Base-by-base conservation (phyloP, 1,284 basidiomycete species). In the Heterobasidion irregulare region DNA sequence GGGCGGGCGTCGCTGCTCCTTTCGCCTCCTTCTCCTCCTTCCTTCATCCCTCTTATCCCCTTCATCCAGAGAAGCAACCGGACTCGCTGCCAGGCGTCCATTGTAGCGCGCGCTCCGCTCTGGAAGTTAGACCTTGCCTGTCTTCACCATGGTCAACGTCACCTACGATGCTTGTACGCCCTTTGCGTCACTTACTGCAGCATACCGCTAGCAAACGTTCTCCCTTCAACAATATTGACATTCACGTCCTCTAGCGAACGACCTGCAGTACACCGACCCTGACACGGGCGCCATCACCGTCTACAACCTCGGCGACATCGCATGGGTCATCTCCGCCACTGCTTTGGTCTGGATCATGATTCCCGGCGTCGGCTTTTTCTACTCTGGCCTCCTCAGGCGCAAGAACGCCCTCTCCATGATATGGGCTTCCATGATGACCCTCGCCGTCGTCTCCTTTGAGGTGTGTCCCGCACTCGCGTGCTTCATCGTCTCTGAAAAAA, bases 371-470 rank as follows among this genome's bases (percentile, higher is more conserved):
- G 91, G 91, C 32, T 92, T 85, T 70, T 93, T 96, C 77, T 96
- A 97, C 72, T 89, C 92, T 35, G 94, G 94, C 63, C 75, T 89
- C 38, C 69, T 86, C 50, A 77, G 92, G 53, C 80, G 92, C 47
- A 97, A 97, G 72, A 97, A 95, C 64, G 95, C 94, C 0, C 77
- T 98, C 8, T 92, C 89, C 18, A 94, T 96, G 92, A 86, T 98
- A 49, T 94, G 86, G 73, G 75, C 94, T 26, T 84, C 83, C 51
- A 82, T 97, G 77, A 84, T 86, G 67, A 82, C 84, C 12, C 68
- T 94, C 43, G 77, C 77, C 55, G 75, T 78, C 59, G 75, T 79
- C 52, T 75, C 76, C 13, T 81, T 76, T 72, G 70, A 67, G 66
- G 70, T 66, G 32, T 44, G 69, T 68, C 57, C 34, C 53, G 16